These are phyloP conservation scores for Coniochaeta prunicola DNA, from an alignment of 2,329 filamentous ascomycete species.

Conservation along the genomic window DNA sequence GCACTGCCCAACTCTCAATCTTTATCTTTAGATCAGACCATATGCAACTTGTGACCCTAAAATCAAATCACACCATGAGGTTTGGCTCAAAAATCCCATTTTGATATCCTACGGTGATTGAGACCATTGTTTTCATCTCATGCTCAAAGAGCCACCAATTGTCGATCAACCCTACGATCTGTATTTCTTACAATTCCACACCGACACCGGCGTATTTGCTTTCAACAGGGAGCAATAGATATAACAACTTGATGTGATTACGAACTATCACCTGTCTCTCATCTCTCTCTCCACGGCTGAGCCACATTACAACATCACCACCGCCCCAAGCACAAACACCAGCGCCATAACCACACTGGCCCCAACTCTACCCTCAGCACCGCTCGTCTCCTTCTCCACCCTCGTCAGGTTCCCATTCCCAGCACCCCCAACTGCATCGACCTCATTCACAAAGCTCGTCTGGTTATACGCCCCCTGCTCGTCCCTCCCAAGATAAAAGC, in stretches of 20 bases:
- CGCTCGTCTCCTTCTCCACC: background rate
- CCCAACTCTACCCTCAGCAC: background rate
- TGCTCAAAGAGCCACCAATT: too few relatives aligned
- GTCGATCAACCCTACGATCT: too few relatives aligned
- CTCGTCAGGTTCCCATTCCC: conserved; percentile 1
- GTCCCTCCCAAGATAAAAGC: conserved; percentile 37
- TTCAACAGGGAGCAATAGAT: too few relatives aligned
- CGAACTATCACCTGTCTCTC: background rate
- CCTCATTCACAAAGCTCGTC: conserved; percentile 26
- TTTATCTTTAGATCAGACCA: background rate
- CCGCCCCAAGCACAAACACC: background rate
- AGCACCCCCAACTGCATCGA: conserved; percentile 10
- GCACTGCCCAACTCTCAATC: background rate
- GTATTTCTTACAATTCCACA: too few relatives aligned
- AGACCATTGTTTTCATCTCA: too few relatives aligned
- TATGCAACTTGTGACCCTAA: too few relatives aligned
- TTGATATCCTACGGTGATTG: too few relatives aligned
- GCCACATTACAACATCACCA: background rate
- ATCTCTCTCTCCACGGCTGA: background rate
- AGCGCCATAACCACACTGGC: background rate
- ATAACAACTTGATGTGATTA: background rate
- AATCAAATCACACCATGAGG: too few relatives aligned
- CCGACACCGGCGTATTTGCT: too few relatives aligned
- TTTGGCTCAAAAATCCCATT: too few relatives aligned
- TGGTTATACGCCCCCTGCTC: conserved; percentile 25